These are phyloP conservation scores for Tetradesmus obliquus DNA, from an alignment of 139 green algal genomes.

Conservation along the genomic window DNA sequence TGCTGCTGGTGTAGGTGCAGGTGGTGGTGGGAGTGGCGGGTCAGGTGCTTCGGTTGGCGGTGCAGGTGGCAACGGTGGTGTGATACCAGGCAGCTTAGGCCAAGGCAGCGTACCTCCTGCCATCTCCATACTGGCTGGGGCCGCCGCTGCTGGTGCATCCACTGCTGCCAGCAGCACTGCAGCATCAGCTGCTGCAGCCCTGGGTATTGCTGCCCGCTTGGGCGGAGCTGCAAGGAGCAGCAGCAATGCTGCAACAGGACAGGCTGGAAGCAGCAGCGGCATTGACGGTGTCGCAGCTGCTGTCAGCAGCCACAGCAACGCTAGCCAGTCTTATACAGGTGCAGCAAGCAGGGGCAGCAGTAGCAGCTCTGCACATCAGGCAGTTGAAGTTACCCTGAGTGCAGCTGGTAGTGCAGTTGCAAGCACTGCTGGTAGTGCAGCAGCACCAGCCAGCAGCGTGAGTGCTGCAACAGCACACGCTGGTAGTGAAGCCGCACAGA, in stretches of 20 bases:
- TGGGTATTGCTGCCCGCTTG: not conserved
- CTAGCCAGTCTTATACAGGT: no score
- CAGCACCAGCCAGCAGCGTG: not conserved
- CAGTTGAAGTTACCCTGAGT: not conserved
- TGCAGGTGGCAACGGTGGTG: not conserved
- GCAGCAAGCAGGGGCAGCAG: no score
- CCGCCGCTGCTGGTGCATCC: no score
- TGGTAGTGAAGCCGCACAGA: not conserved
- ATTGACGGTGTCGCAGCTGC: no score
- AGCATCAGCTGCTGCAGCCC: not conserved
- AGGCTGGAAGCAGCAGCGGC: no score
- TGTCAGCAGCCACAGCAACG: no score
- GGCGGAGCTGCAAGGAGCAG: not conserved
- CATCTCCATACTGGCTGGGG: not conserved
- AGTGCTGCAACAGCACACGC: not conserved
- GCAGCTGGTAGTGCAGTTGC: not conserved
- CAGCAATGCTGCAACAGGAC: not conserved
- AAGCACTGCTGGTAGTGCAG: conserved; percentile 22
- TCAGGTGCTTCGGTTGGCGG: not conserved
- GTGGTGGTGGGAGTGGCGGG: conserved; percentile 3
- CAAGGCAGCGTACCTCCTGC: not conserved
- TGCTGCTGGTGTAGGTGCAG: not conserved
- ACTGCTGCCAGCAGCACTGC: no score
- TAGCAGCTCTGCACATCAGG: no score
- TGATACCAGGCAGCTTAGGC: not conserved